Evolutionary conservation across 2,329 filamentous ascomycete genomes (phyloP), one percentile per base, ranked within the genome.

Genomic region (Allantophomopsis lycopodina): DNA sequence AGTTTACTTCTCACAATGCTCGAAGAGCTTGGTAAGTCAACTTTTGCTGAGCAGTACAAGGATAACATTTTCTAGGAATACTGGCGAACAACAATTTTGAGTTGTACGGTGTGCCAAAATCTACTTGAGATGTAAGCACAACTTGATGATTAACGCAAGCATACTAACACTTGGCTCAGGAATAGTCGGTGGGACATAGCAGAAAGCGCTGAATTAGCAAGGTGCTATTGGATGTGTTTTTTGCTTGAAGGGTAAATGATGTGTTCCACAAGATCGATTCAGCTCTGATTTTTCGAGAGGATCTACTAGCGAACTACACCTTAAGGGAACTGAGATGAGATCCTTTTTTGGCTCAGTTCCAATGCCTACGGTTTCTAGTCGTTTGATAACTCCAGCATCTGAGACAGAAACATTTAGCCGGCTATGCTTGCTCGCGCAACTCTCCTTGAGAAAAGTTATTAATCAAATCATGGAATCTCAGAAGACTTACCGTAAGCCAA

Each of bases 391-490:
- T 8, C n/a, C 12, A 1, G 20, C 20, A 16, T 11, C 8, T 7
- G 2, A 35, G 28, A 18, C 32, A 5, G 33, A 40, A 17, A 12
- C 36, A 12, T 14, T 40, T 14, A 31, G 23, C 14, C 32, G 36
- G 17, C 32, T 36, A 18, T 32, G 36, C 33, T 40, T 40, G 31
- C 16, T 40, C 14, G 39, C 39, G n/a, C 39, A 40, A 20, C 20
- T 40, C 14, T 36, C 21, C 4, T 31, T 40, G 14, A 31, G 18
- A 30, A 13, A 18, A 4, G n/a, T 36, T 3, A 36, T 40, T 8
- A 36, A 36, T 14, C 39, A 33, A 8, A 34, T 28, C 20, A 15
- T 21, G 5, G 20, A 21, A 5, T 21, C 20, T 21, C 20, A 21
- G 20, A 21, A 21, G 8, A 8, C 8, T 21, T 21, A 21, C 20